Evolutionary conservation across 1,139 yeast species (phyloP).

Genomic region (Candida sanyaensis): DNA sequence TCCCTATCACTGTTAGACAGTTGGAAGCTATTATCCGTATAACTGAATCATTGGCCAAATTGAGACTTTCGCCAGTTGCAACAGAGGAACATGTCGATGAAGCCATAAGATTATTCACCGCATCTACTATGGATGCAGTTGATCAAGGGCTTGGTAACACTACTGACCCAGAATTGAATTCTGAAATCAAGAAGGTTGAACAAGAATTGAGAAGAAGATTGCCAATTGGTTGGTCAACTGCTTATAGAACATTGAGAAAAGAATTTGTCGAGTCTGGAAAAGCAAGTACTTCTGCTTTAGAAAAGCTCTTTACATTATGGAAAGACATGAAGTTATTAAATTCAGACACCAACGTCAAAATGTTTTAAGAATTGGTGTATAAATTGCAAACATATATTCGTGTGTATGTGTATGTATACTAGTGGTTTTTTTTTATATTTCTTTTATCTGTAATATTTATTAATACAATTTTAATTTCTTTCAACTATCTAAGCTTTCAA

Average conservation of each 20-base stretch:
- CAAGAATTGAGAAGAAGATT: slow-evolving; percentile 84
- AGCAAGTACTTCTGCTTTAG: slow-evolving; percentile 72
- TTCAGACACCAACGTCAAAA: slow-evolving; percentile 88
- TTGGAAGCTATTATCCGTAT: slow-evolving; percentile 96
- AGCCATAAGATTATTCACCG: slow-evolving; percentile 90
- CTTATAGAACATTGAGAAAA: slow-evolving; percentile 77
- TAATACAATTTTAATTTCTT: neutral
- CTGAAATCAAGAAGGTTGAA: slow-evolving; percentile 79
- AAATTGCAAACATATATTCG: slow-evolving; percentile 6
- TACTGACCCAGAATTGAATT: slow-evolving; percentile 55
- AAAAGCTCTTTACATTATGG: slow-evolving; percentile 79
- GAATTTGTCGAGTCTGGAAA: slow-evolving; percentile 79
- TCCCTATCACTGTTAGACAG: slow-evolving; percentile 97
- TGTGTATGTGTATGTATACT: neutral
- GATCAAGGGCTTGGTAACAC: slow-evolving; percentile 68
- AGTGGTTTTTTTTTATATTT: neutral
- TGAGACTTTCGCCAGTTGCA: slow-evolving; percentile 82
- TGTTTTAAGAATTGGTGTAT: slow-evolving; percentile 79
- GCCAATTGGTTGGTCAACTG: slow-evolving; percentile 97
- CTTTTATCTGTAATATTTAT: slow-evolving; percentile 1
- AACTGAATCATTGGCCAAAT: slow-evolving; percentile 89
- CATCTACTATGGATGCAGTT: slow-evolving; percentile 98
- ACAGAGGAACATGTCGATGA: slow-evolving; percentile 91
- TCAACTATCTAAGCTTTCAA: slow-evolving; percentile 44
- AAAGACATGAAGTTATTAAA: slow-evolving; percentile 83